These are phyloP conservation scores for Albugo candida DNA, from an alignment of 352 stramenopile species.

Conservation along the genomic window DNA sequence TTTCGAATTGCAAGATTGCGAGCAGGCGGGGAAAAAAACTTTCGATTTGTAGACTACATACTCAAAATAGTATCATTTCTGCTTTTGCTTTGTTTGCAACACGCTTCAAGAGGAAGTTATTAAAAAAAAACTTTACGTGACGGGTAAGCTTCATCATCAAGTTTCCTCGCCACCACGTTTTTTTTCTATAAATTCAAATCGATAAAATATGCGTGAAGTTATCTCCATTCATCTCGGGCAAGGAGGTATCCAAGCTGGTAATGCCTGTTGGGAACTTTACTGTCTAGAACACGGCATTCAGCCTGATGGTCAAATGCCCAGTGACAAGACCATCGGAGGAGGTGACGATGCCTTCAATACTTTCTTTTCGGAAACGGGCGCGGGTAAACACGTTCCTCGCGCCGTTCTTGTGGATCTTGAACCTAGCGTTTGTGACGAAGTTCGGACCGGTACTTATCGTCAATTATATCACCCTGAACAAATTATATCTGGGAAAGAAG, in stretches of 20 bases:
- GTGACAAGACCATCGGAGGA: constrained; percentile 82
- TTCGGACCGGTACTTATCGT: constrained; percentile 88
- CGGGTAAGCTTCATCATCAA: constrained; percentile 56
- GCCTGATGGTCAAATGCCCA: constrained; percentile 85
- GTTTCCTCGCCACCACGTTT: constrained; percentile 24
- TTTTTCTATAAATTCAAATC: constrained; percentile 1
- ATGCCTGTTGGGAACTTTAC: constrained; percentile 69
- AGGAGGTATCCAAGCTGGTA: constrained; percentile 78
- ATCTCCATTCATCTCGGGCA: constrained; percentile 77
- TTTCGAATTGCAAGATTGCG: too few species aligned
- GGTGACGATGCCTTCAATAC: constrained; percentile 97
- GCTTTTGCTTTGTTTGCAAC: too few species aligned
- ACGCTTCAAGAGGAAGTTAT: background rate
- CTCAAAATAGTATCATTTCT: too few species aligned
- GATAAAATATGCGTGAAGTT: constrained; percentile 37
- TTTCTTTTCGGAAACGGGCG: constrained; percentile 85
- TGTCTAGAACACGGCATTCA: constrained; percentile 79
- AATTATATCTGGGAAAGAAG: constrained; percentile 97
- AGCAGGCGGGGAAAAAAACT: too few species aligned
- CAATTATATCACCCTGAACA: constrained; percentile 97
- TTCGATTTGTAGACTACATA: too few species aligned
- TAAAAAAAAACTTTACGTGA: background rate
- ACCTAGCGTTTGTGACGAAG: constrained; percentile 94
- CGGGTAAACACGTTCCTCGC: constrained; percentile 95
- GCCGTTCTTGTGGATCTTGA: constrained; percentile 96